These are phyloP conservation scores for Kuraishia floccosa DNA, from an alignment of 805 yeast species.

Conservation along the genomic window DNA sequence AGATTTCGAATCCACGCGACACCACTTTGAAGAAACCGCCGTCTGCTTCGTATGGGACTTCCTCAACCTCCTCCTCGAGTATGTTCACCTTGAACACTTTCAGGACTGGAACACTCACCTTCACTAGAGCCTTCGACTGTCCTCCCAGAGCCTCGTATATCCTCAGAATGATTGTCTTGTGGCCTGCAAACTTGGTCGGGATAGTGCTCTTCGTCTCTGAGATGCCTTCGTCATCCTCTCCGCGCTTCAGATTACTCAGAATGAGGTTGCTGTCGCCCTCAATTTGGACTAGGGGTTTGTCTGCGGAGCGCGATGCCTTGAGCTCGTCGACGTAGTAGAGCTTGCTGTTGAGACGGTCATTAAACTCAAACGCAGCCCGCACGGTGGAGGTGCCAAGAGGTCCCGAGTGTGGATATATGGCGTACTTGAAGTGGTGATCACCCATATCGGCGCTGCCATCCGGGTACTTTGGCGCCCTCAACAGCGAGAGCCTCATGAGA, in stretches of 20 bases:
- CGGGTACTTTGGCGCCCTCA: conserved; percentile 90
- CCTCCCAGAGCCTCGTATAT: conserved; percentile 90
- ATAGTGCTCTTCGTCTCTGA: conserved; percentile 25
- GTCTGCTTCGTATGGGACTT: conserved; percentile 18
- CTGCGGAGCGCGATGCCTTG: conserved; percentile 3
- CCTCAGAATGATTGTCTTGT: conserved; percentile 52
- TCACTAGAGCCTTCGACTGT: conserved; percentile 37
- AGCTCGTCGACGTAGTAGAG: background rate
- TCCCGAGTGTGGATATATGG: conserved; percentile 75
- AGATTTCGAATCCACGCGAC: conserved; percentile 73
- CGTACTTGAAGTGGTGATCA: conserved; percentile 69
- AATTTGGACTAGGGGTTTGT: conserved; percentile 12
- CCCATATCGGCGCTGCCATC: conserved; percentile 96
- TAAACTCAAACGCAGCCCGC: conserved; percentile 69
- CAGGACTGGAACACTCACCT: conserved; percentile 26
- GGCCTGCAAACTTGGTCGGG: conserved; percentile 31
- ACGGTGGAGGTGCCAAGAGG: conserved; percentile 53
- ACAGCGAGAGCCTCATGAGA: conserved; percentile 70
- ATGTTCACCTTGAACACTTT: conserved; percentile 45
- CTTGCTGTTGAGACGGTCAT: conserved; percentile 29
- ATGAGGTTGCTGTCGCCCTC: conserved; percentile 50
- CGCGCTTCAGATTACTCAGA: conserved; percentile 72
- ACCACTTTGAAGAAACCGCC: conserved; percentile 23
- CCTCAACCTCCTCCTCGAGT: conserved; percentile 40
- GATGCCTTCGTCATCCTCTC: conserved; percentile 66